Evolutionary conservation across 208 protist species (phyloP).

Genomic region (Trichomonas tenax): DNA sequence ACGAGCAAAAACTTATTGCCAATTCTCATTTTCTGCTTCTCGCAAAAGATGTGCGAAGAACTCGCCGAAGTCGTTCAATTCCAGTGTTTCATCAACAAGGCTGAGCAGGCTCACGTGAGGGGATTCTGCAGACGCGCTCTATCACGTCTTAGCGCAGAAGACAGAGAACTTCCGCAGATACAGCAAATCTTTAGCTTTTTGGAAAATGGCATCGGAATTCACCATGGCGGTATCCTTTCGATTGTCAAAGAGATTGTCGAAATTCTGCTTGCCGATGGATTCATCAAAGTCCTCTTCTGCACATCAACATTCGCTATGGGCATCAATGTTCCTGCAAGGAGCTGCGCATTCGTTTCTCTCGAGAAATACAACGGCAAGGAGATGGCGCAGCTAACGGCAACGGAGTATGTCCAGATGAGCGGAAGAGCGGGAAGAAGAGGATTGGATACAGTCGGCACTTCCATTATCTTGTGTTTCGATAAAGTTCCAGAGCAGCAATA

Average conservation of each 20-base stretch:
- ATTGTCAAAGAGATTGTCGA: slow-evolving; percentile 98
- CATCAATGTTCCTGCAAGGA: slow-evolving; percentile 94
- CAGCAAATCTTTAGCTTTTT: background rate
- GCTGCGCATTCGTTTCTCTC: slow-evolving; percentile 37
- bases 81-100: background rate
- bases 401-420: slow-evolving; percentile 73
- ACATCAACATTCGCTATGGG: slow-evolving; percentile 99
- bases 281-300: slow-evolving; percentile 73
- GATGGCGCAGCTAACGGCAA: slow-evolving; percentile 54
- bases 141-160: background rate
- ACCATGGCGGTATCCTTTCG: slow-evolving; percentile 97
- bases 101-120: background rate
- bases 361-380: slow-evolving; percentile 29
- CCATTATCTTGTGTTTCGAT: background rate
- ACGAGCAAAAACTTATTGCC: background rate
- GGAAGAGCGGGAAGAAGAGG: slow-evolving; percentile 95
- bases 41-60: background rate
- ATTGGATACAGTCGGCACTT: slow-evolving; percentile 82
- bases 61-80: background rate
- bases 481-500: slow-evolving; percentile 24
- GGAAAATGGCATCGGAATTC: slow-evolving; percentile 80
- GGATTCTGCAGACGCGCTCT: background rate
- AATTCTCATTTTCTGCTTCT: background rate
- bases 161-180: background rate
- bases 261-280: slow-evolving; percentile 72